Percentiles rank a stretch among this genome's conserved stretches.
These are phyloP conservation scores for Phytophthora citricola DNA, from an alignment of 352 stramenopile species.

Conservation along the genomic window DNA sequence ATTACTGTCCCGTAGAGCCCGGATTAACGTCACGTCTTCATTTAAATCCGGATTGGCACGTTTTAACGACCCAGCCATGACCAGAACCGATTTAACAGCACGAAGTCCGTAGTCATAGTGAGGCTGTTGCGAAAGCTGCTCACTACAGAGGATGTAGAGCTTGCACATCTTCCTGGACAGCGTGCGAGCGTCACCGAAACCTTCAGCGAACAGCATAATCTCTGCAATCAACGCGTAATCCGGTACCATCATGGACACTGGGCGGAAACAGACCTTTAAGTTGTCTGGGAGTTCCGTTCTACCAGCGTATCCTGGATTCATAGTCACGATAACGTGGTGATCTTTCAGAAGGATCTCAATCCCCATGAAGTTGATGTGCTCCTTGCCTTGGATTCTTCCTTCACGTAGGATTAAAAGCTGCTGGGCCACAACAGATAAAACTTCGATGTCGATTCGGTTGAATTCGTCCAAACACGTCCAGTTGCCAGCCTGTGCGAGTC, in stretches of 20 bases:
- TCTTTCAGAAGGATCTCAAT: slow-evolving; percentile 96
- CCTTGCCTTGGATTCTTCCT: slow-evolving; percentile 81
- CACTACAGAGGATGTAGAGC: slow-evolving; percentile 93
- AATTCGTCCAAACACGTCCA: slow-evolving; percentile 95
- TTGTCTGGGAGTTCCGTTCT: slow-evolving; percentile 97
- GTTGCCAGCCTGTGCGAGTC: slow-evolving; percentile 90
- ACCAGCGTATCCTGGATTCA: slow-evolving; percentile 97
- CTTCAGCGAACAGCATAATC: slow-evolving; percentile 97
- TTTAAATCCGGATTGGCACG: slow-evolving; percentile 72
- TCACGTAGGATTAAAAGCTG: slow-evolving; percentile 85
- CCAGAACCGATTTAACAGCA: slow-evolving; percentile 93
- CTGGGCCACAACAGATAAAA: slow-evolving; percentile 95
- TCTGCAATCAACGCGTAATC: slow-evolving; percentile 96
- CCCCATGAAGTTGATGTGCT: slow-evolving; percentile 96
- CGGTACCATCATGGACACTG: slow-evolving; percentile 97
- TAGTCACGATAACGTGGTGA: slow-evolving; percentile 98
- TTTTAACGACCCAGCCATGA: slow-evolving; percentile 93
- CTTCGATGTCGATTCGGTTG: slow-evolving; percentile 95
- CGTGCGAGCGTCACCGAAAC: slow-evolving; percentile 94
- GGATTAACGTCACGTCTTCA: slow-evolving; percentile 92
- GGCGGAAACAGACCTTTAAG: slow-evolving; percentile 96
- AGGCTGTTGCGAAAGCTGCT: slow-evolving; percentile 94
- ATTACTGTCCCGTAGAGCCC: slow-evolving; percentile 92
- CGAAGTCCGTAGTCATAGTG: slow-evolving; percentile 96
- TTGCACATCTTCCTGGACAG: slow-evolving; percentile 96